Percentiles rank a stretch among this genome's conserved stretches.
These are phyloP conservation scores for Xylaria grammica DNA, from an alignment of 495 filamentous ascomycete genomes.

Conservation along the genomic window DNA sequence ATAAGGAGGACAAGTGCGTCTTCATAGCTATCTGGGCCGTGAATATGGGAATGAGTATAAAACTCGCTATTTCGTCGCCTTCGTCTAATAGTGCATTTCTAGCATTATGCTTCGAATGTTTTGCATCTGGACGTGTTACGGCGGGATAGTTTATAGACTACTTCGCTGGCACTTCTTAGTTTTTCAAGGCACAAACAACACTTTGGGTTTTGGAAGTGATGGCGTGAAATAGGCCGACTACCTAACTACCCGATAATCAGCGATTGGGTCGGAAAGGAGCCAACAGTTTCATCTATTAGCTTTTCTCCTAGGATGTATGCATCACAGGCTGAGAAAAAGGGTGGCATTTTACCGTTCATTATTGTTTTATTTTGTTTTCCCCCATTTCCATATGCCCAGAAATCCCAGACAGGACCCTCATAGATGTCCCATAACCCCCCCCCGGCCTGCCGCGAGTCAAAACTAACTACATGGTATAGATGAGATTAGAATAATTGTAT, in stretches of 20 bases:
- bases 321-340: no score
- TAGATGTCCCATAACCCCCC: no score
- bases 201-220: neutral
- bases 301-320: no score
- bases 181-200: neutral
- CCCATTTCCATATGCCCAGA: no score
- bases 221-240: neutral
- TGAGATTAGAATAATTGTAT: neutral
- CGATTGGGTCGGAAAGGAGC: no score
- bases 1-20: neutral
- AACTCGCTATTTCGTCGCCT: neutral
- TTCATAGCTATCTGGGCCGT: constrained; percentile 15
- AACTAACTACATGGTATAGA: neutral
- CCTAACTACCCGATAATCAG: no score
- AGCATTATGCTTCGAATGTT: neutral
- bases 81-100: neutral
- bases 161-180: neutral
- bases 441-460: neutral
- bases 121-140: neutral
- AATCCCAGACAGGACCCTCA: no score
- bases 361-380: no score
- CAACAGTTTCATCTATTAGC: no score
- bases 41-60: constrained; percentile 16
- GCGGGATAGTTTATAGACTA: neutral
- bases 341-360: no score